Evolutionary conservation across 73 alveolate species (phyloP), one percentile per base, ranked within the genome.

Genomic region (Uronychia setigera): DNA sequence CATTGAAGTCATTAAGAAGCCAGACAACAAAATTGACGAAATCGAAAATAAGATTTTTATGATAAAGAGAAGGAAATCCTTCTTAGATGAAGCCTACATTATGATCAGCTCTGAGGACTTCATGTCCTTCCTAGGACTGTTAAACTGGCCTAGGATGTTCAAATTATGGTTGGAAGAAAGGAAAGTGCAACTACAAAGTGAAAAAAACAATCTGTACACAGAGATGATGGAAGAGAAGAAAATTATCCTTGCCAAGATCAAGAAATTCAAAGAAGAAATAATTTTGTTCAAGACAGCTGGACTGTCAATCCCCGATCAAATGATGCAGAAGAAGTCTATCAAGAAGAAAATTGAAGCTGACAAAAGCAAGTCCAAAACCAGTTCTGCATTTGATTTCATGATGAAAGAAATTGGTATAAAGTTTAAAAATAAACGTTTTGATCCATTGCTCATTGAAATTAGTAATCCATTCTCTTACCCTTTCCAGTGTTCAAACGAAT

Each of bases 141-240:
- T 74, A 9, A 74, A 74, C 31, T 84, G 85, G 84, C 91, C 84
- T 29, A 28, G 79, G 33, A 35, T 35, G 29, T 84, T 84, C 59
- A 76, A 14, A 32, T 59, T 58, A 1, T 85, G 59, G 58, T 82
- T 85, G 5, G 80, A 78, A 67, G 81, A 57, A 28, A 76, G 92
- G 29, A 85, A 85, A 78, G 77, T 77, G 30, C 82, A 85, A 31
- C 76, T 85, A 19, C 60, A 35, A 29, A 57, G 87, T 74, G 92
- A 82, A 1, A 85, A 85, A 31, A 81, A 76, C n/a, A 76, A 78
- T 58, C 76, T 85, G 26, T 77, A 34, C 76, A 29, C 5, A 29
- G 75, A 77, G 78, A 85, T 85, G 92, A 87, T 79, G 19, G 82
- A 28, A 74, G 92, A 85, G 57, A 85, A 78, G 76, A 83, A n/a